A percentile compares a stretch with the other conserved stretches of the same genome.
Conservation (phyloP, 1,139 yeast genomes). For the Sugiyamaella japonica region DNA sequence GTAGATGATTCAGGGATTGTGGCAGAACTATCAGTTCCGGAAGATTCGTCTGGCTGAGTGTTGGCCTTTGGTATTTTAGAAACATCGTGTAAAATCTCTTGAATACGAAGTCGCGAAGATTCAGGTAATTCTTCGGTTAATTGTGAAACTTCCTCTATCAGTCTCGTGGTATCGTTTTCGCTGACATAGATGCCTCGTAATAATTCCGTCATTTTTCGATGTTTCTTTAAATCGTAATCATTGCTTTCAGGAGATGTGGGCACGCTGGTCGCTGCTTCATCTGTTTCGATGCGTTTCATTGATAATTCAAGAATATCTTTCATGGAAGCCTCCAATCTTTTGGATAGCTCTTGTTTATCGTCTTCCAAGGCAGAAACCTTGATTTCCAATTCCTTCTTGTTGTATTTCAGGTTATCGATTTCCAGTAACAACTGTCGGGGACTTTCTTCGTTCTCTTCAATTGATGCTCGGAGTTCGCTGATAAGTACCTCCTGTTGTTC, state of each 20-base stretch:
- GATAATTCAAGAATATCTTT: slow-evolving; percentile 31
- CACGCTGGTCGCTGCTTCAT: neutral
- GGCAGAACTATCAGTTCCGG: slow-evolving; percentile 4
- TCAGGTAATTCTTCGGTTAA: slow-evolving; percentile 8
- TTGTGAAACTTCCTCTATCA: slow-evolving; percentile 1
- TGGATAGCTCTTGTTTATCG: slow-evolving; percentile 32
- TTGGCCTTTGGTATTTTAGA: neutral
- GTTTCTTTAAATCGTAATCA: slow-evolving; percentile 22
- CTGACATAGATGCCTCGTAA: slow-evolving; percentile 20
- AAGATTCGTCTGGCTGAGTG: neutral
- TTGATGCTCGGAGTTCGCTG: slow-evolving; percentile 21
- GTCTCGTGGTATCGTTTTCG: neutral
- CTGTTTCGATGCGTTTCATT: slow-evolving; percentile 9
- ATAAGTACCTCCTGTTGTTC: slow-evolving; percentile 30
- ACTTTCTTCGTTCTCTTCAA: slow-evolving; percentile 3
- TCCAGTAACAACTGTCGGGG: slow-evolving; percentile 33
- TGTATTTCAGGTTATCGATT: slow-evolving; percentile 36
- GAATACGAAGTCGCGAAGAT: slow-evolving; percentile 2
- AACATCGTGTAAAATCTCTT: slow-evolving; percentile 2
- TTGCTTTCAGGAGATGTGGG: slow-evolving; percentile 9
- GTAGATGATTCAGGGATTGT: slow-evolving; percentile 2
- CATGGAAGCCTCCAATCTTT: slow-evolving; percentile 19
- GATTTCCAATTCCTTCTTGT: slow-evolving; percentile 37
- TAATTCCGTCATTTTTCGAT: slow-evolving; percentile 24
- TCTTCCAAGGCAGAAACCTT: slow-evolving; percentile 34